phyloP scores from a whole-genome alignment of 805 yeast species.

The Candida lessepsii region DNA sequence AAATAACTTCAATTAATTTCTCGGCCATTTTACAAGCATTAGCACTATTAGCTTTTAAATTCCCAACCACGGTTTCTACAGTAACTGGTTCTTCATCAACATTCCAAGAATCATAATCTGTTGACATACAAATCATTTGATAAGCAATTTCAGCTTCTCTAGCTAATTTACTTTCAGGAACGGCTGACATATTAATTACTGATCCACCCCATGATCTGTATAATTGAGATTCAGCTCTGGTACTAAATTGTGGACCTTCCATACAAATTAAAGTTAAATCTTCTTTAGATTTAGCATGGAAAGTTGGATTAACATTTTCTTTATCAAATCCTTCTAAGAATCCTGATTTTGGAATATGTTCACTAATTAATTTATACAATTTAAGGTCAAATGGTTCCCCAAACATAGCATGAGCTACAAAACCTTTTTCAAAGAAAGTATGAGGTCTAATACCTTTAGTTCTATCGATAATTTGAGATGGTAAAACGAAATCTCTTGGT shows the following conservation, averaged over 20 bases:
- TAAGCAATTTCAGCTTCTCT: slow-evolving; percentile 96
- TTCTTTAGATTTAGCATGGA: slow-evolving; percentile 68
- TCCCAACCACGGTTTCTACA: slow-evolving; percentile 94
- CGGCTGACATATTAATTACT: slow-evolving; percentile 93
- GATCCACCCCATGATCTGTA: slow-evolving; percentile 89
- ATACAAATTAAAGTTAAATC: slow-evolving; percentile 89
- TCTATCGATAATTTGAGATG: slow-evolving; percentile 94
- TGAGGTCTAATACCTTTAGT: slow-evolving; percentile 93
- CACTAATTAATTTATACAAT: slow-evolving; percentile 63
- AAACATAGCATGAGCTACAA: slow-evolving; percentile 96
- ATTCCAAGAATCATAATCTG: slow-evolving; percentile 99
- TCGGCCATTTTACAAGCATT: slow-evolving; percentile 82
- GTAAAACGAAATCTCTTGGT: slow-evolving; percentile 96
- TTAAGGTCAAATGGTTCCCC: slow-evolving; percentile 93
- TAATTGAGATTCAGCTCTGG: slow-evolving; percentile 91
- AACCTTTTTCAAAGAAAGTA: slow-evolving; percentile 86
- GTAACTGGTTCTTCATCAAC: slow-evolving; percentile 94
- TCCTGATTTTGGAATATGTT: slow-evolving; percentile 42
- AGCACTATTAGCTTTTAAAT: slow-evolving; percentile 79
- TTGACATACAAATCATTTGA: slow-evolving; percentile 98
- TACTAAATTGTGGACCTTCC: slow-evolving; percentile 99
- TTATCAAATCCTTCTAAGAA: slow-evolving; percentile 53
- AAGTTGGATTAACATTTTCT: slow-evolving; percentile 34
- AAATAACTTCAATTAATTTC: slow-evolving; percentile 63
- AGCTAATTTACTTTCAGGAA: slow-evolving; percentile 97